A percentile compares a stretch with the other conserved stretches of the same genome.
phyloP scores from a whole-genome alignment of 2,329 filamentous ascomycete species.

The Didymosphaeria variabile region DNA sequence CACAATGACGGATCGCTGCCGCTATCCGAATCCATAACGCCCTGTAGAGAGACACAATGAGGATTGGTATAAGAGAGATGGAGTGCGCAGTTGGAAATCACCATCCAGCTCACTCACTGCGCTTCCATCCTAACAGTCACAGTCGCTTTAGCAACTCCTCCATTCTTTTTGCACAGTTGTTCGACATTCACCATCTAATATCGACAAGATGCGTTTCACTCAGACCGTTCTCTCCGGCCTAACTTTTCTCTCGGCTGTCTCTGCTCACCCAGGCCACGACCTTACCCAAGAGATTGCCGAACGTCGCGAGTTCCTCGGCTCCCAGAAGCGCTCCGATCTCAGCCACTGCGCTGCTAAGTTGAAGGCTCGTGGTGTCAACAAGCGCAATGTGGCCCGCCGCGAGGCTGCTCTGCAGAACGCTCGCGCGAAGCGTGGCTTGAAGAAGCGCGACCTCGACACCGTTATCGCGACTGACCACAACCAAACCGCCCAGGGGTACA shows the following conservation, averaged over 20 bases:
- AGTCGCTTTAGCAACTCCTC: neutral
- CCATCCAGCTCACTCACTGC: neutral
- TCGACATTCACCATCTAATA: neutral
- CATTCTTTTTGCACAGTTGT: neutral
- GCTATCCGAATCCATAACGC: neutral
- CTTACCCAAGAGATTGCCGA: conserved; percentile 17
- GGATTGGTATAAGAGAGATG: neutral
- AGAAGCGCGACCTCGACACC: conserved; percentile 20
- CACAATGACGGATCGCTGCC: neutral
- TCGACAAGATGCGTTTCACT: conserved; percentile 7
- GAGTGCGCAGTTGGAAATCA: no score
- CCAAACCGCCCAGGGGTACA: conserved; percentile 21
- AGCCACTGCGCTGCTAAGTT: conserved; percentile 49
- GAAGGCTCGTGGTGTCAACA: conserved; percentile 46
- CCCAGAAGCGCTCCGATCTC: conserved; percentile 44
- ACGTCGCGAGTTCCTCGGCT: conserved; percentile 29
- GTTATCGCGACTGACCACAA: conserved; percentile 28
- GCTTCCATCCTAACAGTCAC: neutral
- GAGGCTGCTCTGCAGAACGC: conserved; percentile 47
- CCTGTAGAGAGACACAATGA: neutral
- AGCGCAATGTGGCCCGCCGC: conserved; percentile 51
- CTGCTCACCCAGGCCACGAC: conserved; percentile 15
- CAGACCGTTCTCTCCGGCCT: conserved; percentile 1
- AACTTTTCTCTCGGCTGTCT: neutral
- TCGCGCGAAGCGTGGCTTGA: conserved; percentile 33